phyloP scores from a whole-genome alignment of 805 yeast species.

The Ogataea nakhonphanomensis region DNA sequence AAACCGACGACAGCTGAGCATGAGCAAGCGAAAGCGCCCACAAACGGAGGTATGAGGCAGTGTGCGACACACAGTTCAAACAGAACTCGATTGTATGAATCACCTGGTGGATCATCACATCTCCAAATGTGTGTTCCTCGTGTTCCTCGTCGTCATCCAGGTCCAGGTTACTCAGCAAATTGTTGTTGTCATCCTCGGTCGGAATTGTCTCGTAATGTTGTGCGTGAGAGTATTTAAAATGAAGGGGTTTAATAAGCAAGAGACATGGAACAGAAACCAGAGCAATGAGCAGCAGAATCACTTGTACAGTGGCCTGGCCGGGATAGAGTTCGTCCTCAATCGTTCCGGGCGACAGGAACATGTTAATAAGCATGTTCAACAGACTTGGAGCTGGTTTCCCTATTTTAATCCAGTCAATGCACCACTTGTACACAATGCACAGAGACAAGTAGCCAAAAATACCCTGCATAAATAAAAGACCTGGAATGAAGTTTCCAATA shows the following conservation, averaged over 20 bases:
- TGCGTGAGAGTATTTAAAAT: slow-evolving; percentile 42
- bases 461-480: slow-evolving; percentile 91
- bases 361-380: slow-evolving; percentile 89
- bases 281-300: slow-evolving; percentile 69
- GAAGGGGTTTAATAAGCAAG: slow-evolving; percentile 75
- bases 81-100: slow-evolving; percentile 98
- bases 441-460: slow-evolving; percentile 90
- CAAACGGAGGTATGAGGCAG: slow-evolving; percentile 91
- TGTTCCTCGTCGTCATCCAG: slow-evolving; percentile 51
- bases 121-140: slow-evolving; percentile 76
- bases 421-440: slow-evolving; percentile 90
- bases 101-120: slow-evolving; percentile 93
- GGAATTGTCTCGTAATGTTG: slow-evolving; percentile 48
- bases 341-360: slow-evolving; percentile 92
- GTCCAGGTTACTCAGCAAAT: slow-evolving; percentile 31
- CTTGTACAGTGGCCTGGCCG: slow-evolving; percentile 78
- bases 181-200: slow-evolving; percentile 28
- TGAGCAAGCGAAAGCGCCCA: slow-evolving; percentile 98
- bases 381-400: slow-evolving; percentile 86
- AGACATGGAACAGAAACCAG: slow-evolving; percentile 91
- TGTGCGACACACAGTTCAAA: slow-evolving; percentile 95
- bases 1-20: slow-evolving; percentile 89
- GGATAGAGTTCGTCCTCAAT: slow-evolving; percentile 76
- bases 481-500: slow-evolving; percentile 91
- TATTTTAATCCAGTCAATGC: slow-evolving; percentile 81